These are phyloP conservation scores for Fusarium brevicatenulatum DNA, from an alignment of 2,329 filamentous ascomycete genomes.

Conservation along the genomic window DNA sequence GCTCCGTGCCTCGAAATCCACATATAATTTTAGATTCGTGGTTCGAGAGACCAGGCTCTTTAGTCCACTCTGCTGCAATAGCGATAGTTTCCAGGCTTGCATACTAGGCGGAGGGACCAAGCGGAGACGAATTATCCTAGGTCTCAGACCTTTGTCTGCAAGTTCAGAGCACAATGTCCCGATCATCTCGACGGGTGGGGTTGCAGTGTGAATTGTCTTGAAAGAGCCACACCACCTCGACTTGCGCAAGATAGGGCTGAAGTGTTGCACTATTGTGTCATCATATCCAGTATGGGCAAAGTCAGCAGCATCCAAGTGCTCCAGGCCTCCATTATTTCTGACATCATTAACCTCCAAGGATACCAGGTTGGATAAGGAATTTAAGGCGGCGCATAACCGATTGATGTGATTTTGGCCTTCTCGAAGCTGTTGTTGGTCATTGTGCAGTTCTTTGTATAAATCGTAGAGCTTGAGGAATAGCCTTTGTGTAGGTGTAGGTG, in stretches of 20 bases:
- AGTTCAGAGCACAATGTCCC: neutral
- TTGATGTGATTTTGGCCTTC: neutral
- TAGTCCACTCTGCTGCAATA: neutral
- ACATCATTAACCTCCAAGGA: neutral
- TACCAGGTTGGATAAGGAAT: neutral
- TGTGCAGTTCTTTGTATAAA: neutral
- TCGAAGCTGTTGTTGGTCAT: neutral
- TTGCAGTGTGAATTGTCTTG: neutral
- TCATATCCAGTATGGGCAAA: neutral
- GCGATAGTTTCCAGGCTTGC: neutral
- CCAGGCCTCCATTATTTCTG: neutral
- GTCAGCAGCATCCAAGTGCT: neutral
- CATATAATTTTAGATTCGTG: neutral
- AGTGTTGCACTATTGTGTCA: neutral
- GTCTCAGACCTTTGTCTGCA: neutral
- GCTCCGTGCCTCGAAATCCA: neutral
- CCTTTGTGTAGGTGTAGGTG: neutral
- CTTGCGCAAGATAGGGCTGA: neutral
- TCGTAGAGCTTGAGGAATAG: neutral
- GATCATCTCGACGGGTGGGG: neutral
- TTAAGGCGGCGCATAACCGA: neutral
- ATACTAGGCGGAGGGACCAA: neutral
- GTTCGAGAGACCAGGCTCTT: neutral
- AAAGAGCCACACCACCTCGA: neutral
- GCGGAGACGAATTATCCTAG: neutral